Percentiles rank a stretch among this genome's conserved stretches.
phyloP scores from a whole-genome alignment of 331 rosid genomes.

The Cydonia oblonga region DNA sequence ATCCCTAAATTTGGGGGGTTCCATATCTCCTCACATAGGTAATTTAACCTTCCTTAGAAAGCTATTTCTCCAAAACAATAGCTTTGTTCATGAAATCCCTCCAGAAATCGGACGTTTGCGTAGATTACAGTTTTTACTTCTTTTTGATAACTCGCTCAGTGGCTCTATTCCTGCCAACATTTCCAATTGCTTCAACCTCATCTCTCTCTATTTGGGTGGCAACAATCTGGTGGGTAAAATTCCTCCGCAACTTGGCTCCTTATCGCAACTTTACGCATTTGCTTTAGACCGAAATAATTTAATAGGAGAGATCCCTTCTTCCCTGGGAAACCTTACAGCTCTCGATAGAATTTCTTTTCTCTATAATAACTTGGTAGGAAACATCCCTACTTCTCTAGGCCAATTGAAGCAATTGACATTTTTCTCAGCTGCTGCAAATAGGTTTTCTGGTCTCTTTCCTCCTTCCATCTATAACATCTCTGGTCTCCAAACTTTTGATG shows the following conservation, averaged over 20 bases:
- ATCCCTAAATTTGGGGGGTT: neutral
- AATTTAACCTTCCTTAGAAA: neutral
- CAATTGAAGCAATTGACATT: neutral
- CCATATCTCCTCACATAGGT: neutral
- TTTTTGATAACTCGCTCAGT: neutral
- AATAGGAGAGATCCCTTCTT: neutral
- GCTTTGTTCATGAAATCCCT: neutral
- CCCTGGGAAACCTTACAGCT: constrained; percentile 7
- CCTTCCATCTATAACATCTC: constrained; percentile 5
- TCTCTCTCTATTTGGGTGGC: neutral
- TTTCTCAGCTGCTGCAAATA: neutral
- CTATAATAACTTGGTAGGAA: neutral
- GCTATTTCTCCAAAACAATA: neutral
- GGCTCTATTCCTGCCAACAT: constrained; percentile 1
- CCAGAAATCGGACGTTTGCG: neutral
- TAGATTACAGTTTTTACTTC: neutral
- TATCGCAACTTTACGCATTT: neutral
- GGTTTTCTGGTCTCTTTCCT: neutral
- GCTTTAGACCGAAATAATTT: neutral
- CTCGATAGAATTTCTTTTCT: neutral
- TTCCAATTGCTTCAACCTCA: neutral
- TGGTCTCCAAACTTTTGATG: too few species aligned
- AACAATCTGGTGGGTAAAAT: neutral
- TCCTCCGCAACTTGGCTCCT: neutral
- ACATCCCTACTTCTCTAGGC: constrained; percentile 3